Base-by-base conservation (phyloP, 371 early-diverging fungal genomes). In the Hamiltosporidium magnivora region DNA sequence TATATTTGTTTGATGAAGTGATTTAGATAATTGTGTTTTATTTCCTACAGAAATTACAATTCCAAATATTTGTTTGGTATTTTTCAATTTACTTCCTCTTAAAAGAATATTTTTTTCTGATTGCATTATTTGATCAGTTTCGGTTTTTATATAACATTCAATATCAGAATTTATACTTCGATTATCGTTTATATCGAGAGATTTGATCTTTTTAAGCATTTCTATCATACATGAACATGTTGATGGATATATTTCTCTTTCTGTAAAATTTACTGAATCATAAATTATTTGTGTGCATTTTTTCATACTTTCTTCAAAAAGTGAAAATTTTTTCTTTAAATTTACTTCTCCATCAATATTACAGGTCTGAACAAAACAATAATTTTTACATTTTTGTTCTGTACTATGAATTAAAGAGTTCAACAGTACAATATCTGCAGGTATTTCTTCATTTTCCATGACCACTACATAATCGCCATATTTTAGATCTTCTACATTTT, bases 41-140 rank as follows among this genome's bases (percentile, higher is more conserved):
- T 84, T 80, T 39, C 94, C 96, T 0, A 92, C 93, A 67, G 85
- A 89, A 8, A 92, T 74, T 9, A 90, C 89, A 1, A 90, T 69
- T 0, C 87, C 91, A 61, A 91, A 86, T 1, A 87, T 85, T 85
- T 86, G 88, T 61, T 88, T 87, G 0, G 91, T 91, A 82, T 91
- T 93, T 63, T 88, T 85, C 25, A 94, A 72, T 1, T 86, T 86
- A 73, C 88, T 88, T 1, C 96, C 99, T 58, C 92, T 86, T 40
- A 92, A 84, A 9, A 96, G 77, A 61, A 93, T 75, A 72, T 92
- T 90, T 3, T 77, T 83, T 70, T 61, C 44, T 8, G 14, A 14
- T 3, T 43, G 42, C 9, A 58, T 38, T 14, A 9, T 14, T 54
- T 54, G 14, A 54, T 54, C n/a, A n/a, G 3, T n/a, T 2, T 11